Evolutionary conservation across 768 basidiomycete genomes (phyloP), one percentile per base, ranked within the genome.

Genomic region (Suillus variegatus): DNA sequence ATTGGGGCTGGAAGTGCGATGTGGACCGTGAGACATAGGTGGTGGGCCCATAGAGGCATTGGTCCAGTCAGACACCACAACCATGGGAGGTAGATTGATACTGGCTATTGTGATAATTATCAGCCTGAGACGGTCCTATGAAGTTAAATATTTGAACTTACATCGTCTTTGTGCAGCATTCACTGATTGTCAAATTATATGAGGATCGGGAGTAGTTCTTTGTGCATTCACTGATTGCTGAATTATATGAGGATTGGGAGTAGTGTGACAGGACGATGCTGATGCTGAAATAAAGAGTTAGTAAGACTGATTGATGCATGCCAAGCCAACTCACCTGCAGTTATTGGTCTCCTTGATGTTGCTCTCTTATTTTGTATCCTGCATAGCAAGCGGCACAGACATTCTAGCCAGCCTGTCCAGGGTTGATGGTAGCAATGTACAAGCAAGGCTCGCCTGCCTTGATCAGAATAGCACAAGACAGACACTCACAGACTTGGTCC

Each of bases 151-250:
- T 47, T 47, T 9, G 46, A 47, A 47, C 46, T 47, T 47, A 47
- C 46, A 47, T 47, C 22, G 22, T 61, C 47, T 47, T 49, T 35
- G 36, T 1, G 12, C 49, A 51, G 49, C 28, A 28, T 28, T 28
- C 28, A 28, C 28, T 2, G 28, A 28, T 28, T 28, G 28, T 3
- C 28, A 28, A 28, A 28, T 28, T 28, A 28, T 28, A 28, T 3
- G 3, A 28, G 28, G 28, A 28, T 28, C 28, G 3, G 28, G 28
- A 28, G 28, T 28, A 28, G 28, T 28, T 28, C 28, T 28, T 28
- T 28, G 28, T 28, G 28, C 49, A 51, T 60, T 63, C n/a, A 63
- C 43, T 1, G 62, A 63, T 18, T 63, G 62, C 18, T 6, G 22
- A 40, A 63, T 63, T 47, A 47, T 47, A 12, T 5, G 9, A 47